These are phyloP conservation scores for Aspergillus ochraceoroseus DNA, from an alignment of 2,329 filamentous ascomycete genomes.

Conservation along the genomic window DNA sequence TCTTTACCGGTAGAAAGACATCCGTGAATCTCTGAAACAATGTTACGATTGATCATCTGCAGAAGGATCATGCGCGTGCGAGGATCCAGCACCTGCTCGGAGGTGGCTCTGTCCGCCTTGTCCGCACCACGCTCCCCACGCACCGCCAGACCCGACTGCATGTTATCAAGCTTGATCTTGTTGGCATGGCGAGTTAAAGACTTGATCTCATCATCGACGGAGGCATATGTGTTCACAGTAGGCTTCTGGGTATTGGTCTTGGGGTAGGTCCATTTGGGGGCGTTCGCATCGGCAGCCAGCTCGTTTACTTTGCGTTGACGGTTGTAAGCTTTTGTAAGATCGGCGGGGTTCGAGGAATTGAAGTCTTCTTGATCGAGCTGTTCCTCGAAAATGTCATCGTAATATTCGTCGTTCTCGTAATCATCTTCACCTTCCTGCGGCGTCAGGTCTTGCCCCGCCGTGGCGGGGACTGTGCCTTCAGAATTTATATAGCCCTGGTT, in stretches of 20 bases:
- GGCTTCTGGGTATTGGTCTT: constrained; percentile 75
- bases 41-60: constrained; percentile 89
- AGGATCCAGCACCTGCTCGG: constrained; percentile 89
- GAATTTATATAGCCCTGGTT: constrained; percentile 47
- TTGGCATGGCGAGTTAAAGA: constrained; percentile 78
- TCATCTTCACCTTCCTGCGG: constrained; percentile 43
- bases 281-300: constrained; percentile 43
- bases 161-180: constrained; percentile 73
- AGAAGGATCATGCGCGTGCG: constrained; percentile 91
- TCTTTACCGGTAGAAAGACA: constrained; percentile 96
- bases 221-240: constrained; percentile 69
- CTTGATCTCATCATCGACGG: constrained; percentile 80
- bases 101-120: constrained; percentile 88
- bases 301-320: constrained; percentile 68
- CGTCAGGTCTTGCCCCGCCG: constrained; percentile 32
- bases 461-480: constrained; percentile 32
- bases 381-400: constrained; percentile 56
- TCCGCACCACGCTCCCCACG: constrained; percentile 53
- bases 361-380: constrained; percentile 54
- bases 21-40: constrained; percentile 87
- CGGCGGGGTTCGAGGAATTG: constrained; percentile 54
- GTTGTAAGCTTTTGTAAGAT: constrained; percentile 84
- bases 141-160: constrained; percentile 50
- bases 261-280: constrained; percentile 55
- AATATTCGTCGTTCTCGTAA: constrained; percentile 57